A percentile compares a stretch with the other conserved stretches of the same genome.
Conservation (phyloP, 192 early-diverging fungal species). For the Coemansia sp. region DNA sequence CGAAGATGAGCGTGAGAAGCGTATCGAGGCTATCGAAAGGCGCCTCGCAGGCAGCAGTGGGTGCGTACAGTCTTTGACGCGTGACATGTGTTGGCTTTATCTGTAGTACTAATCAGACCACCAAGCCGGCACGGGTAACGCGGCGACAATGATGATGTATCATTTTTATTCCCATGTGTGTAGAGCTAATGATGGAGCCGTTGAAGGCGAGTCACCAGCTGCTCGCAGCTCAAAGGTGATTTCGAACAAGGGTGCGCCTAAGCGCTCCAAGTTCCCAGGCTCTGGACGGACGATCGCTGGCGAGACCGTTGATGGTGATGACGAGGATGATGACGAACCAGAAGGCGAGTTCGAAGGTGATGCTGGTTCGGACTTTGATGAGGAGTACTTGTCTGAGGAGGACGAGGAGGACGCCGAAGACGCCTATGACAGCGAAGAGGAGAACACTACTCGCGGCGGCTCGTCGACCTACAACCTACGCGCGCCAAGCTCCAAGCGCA, state of each 20-base stretch:
- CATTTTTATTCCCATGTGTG: neutral
- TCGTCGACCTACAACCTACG: slow-evolving; percentile 47
- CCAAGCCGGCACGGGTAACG: neutral
- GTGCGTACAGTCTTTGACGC: slow-evolving; percentile 5
- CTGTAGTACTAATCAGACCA: neutral
- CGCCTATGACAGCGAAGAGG: slow-evolving; percentile 27
- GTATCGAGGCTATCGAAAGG: slow-evolving; percentile 32
- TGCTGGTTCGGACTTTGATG: slow-evolving; percentile 29
- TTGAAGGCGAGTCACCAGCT: neutral
- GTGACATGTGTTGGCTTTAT: neutral
- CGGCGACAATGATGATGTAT: neutral
- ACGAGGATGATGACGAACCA: slow-evolving; percentile 18
- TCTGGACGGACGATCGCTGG: slow-evolving; percentile 31
- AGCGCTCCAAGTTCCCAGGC: slow-evolving; percentile 38
- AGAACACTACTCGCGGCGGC: slow-evolving; percentile 31
- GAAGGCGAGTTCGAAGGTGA: slow-evolving; percentile 10
- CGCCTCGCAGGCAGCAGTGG: slow-evolving; percentile 19
- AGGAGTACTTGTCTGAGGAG: slow-evolving; percentile 26
- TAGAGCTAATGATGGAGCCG: neutral
- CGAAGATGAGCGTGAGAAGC: slow-evolving; percentile 23
- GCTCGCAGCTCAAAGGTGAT: slow-evolving; percentile 3
- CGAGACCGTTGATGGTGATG: slow-evolving; percentile 12
- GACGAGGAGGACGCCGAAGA: slow-evolving; percentile 30
- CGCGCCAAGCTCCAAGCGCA: slow-evolving; percentile 36
- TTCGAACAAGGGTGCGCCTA: slow-evolving; percentile 26